A percentile compares a stretch with the other conserved stretches of the same genome.
Conservation (phyloP, 306 rosid species). For the Dalbergia cultrata region DNA sequence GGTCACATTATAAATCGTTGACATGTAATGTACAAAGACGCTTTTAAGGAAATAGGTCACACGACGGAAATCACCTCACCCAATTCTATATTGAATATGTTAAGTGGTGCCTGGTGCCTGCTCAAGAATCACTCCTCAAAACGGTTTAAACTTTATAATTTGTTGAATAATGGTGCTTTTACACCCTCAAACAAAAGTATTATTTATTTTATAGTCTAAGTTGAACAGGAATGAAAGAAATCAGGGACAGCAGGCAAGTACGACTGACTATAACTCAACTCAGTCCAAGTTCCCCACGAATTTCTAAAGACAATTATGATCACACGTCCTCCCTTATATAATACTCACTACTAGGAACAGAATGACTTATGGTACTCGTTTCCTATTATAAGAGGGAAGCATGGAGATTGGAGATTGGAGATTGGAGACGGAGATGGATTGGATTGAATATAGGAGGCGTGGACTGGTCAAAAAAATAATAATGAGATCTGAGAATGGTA, state of each 20-base stretch:
- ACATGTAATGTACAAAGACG: no score
- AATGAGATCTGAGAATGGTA: constrained; percentile 13
- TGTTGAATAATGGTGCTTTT: neutral
- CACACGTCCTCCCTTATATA: constrained; percentile 53
- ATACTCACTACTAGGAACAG: no score
- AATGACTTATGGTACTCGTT: no score
- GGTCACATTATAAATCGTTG: no score
- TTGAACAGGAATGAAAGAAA: neutral
- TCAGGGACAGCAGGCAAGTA: neutral
- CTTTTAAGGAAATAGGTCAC: no score
- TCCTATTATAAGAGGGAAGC: no score
- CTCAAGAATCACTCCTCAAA: no score
- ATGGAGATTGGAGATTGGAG: no score
- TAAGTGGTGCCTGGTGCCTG: no score
- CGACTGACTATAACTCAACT: constrained; percentile 17
- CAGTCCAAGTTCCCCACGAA: constrained; percentile 47
- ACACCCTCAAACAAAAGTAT: constrained; percentile 11
- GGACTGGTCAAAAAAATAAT: constrained; percentile 53
- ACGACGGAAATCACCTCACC: no score
- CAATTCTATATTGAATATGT: no score
- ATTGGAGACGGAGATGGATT: constrained; percentile 41
- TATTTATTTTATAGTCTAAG: constrained; percentile 31
- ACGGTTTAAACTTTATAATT: neutral
- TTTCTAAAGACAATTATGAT: constrained; percentile 42
- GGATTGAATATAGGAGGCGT: neutral